Base-by-base conservation (phyloP, 768 basidiomycete genomes). In the Kwoniella botswanensis region DNA sequence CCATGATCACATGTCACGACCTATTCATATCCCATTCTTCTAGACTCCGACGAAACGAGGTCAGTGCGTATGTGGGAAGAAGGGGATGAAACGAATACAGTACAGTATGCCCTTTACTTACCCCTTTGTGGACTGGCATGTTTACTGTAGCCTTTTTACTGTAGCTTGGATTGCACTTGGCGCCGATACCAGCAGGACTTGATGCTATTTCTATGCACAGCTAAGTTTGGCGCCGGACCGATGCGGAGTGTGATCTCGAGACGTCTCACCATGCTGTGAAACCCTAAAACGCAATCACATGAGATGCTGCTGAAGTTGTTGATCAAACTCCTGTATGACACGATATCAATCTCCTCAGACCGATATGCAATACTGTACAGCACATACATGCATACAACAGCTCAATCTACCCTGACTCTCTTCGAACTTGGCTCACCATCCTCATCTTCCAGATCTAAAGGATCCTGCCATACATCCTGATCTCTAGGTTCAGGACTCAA, bases 401-500 rank as follows among this genome's bases (percentile, higher is more conserved):
- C 29, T 66, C 15, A 52, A 61, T 26, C 65, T 12, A 62, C 62
- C 35, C 71, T 65, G 7, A 55, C 43, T 15, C 72, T 66, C 53
- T 74, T 74, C 21, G 60, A 18, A 4, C 52, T 58, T 11, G 68
- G 69, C 50, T 63, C 57, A n/a, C 50, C 66, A 13, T 76, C 76
- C 7, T 75, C 79, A 26, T 79, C 79, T 15, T 78, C 76, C 41
- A 68, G 65, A 18, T 79, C 79, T 52, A 81, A 61, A 24, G 79
- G 79, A 68, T 81, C 79, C 42, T 71, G 63, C 79, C 79, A 81
- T 18, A 65, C 70, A 42, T 26, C 64, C 52, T 57, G 21, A 24
- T 24, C 65, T n/a, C 42, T 21, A 5, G 62, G 67, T 57, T 74
- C 72, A 13, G 77, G 77, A 61, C 77, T 76, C 18, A 76, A 56